Base-by-base conservation (phyloP, 441 rosid genomes). In the Erodium texanum region DNA sequence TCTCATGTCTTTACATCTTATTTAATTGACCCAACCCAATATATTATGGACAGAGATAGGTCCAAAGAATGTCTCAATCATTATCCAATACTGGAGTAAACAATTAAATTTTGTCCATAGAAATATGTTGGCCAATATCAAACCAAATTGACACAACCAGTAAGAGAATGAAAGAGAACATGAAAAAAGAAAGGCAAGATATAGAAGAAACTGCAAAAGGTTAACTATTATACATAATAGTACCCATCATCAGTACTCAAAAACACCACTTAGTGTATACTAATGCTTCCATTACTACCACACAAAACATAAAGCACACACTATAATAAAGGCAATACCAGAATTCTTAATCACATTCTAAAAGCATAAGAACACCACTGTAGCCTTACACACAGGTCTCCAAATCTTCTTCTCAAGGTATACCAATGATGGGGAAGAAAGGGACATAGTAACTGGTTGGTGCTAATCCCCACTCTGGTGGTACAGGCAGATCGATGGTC, bases 401-500 rank as follows among this genome's bases (percentile, higher is more conserved):
- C 0, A 6, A 7, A 38, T 52, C 59, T 15, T 52, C 59, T 52
- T 18, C 59, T 80, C 73, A 92, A 69, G 98, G 98, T 65, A 92
- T 82, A 52, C 98, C 97, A 20, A 90, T 87, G 66, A 92, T 90
- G 61, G 98, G 98, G 70, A 90, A 6, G 81, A 88, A 85, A 45
- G 96, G 95, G 64, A 81, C 0, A 27, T 92, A 92, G 59, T 79
- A 88, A 79, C 98, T 92, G 3, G 96, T 76, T 12, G 97, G 98
- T 29, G 98, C 90, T 10, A 92, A 74, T 1, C 98, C 98, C 96
- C 98, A 90, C 66, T 86, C 93, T 1, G 45, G 71, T 1, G 98
- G 98, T n/a, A 92, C 72, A 10, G 98, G 98, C 67, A 92, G 66
- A 76, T 92, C 87, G 24, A 88, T 0, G 20, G 93, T 90, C 86